Base-by-base conservation (phyloP, 1,284 basidiomycete genomes). In the Ganoderma meredithae region DNA sequence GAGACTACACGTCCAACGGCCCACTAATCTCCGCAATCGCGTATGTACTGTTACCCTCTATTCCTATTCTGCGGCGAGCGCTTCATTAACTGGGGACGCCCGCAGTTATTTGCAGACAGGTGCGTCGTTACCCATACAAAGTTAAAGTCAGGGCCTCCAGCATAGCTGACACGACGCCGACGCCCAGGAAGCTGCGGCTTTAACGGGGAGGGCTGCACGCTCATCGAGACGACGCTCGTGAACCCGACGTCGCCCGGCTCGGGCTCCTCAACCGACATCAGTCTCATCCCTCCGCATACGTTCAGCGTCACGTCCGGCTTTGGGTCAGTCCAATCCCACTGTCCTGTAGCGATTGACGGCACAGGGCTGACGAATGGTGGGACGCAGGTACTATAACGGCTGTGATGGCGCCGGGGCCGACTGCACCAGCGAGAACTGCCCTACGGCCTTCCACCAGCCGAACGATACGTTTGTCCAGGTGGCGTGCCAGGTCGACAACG, bases 161-260 rank as follows among this genome's bases (percentile, higher is more conserved):
- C 36, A 39, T 39, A 1, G 36, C 12, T n/a, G 31, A 39, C 31
- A 43, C 33, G 13, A 25, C 22, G 3, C 12, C 22, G 36, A 36
- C 39, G 27, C 1, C 2, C 61, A 76, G 77, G 78, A 41, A 65
- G 72, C 7, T 86, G 84, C 67, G 56, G 64, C 3, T 68, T 75
- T 66, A 86, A 86, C 63, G 85, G 83, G 52, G 84, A 86, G 72
- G 65, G 76, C 5, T 85, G 85, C 63, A 71, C 78, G 1, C 72
- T 83, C 39, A 10, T 86, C 27, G 84, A 85, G 75, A 82, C 77
- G 76, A 85, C 81, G 36, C 76, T 86, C 65, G 76, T 74, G 64
- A 83, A 85, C 5, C 31, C 31, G 31, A 31, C 31, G 3, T 31
- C 31, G 31, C 31, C 31, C 31, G 77, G 80, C 1, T 31, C 31